Base-by-base conservation (phyloP, 108 stramenopile genomes). In the Stephanodiscus minutulus region DNA sequence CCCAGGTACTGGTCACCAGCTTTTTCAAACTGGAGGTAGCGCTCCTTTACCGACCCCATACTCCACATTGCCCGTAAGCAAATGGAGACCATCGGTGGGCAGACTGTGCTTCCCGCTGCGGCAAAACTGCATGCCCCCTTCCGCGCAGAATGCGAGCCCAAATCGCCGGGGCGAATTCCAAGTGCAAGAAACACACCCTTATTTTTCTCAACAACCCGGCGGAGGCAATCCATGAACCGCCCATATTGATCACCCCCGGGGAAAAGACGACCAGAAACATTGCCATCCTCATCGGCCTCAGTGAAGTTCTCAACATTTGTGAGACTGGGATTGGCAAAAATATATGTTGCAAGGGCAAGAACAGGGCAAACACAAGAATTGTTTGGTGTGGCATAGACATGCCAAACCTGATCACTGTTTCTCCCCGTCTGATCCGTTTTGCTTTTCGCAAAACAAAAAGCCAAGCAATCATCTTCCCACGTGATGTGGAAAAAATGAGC, bases 381-480 rank as follows among this genome's bases (percentile, higher is more conserved):
- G 7, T 64, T 15, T 4, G 64, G 72, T 28, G 29, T 73, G 62
- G 72, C 54, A 66, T 73, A 73, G 20, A 73, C 72, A 57, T 73
- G 64, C 72, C 72, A 73, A 2, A 5, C 13, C 15, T 39, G 36
- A 44, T 64, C 43, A 9, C 6, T 15, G 18, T 57, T 22, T 50
- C 33, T 50, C 10, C 72, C 72, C 12, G 10, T 44, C 27, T 64
- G 72, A 39, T 73, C 53, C 36, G 36, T 25, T 65, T 66, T 73
- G 20, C 39, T 31, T 43, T 73, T 73, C 4, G 52, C 53, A 57
- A 73, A 73, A 15, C 55, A 15, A 64, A 66, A 73, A 12, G 43
- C 64, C 12, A 73, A 37, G 3, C 20, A 48, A 55, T 73, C 72
- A 41, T 73, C 46, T 24, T 27, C 25, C 53, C 50, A 64, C 22